Evolutionary conservation across 352 stramenopile species (phyloP).

Genomic region (Phytophthora pinifolia): DNA sequence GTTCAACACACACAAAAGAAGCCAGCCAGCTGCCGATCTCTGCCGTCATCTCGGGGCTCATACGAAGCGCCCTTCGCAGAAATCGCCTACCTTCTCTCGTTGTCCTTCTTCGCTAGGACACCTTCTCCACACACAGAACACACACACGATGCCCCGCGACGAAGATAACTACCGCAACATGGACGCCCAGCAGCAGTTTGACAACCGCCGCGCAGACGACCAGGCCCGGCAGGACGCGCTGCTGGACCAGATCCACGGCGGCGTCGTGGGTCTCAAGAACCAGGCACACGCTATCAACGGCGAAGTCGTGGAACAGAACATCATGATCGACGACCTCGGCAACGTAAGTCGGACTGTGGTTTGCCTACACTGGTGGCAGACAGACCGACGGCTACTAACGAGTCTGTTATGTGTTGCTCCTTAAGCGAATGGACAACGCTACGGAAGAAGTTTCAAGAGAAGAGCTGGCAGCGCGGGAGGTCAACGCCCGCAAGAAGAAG

Average conservation of each 20-base stretch:
- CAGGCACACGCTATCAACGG: slow-evolving; percentile 83
- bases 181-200: slow-evolving; percentile 67
- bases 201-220: slow-evolving; percentile 55
- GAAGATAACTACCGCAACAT: slow-evolving; percentile 66
- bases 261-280: slow-evolving; percentile 79
- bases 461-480: slow-evolving; percentile 53
- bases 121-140: neutral
- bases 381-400: slow-evolving; percentile 11
- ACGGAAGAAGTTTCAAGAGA: slow-evolving; percentile 63
- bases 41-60: slow-evolving; percentile 27
- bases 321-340: slow-evolving; percentile 79
- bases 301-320: slow-evolving; percentile 82
- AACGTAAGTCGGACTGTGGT: slow-evolving; percentile 40
- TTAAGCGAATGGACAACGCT: slow-evolving; percentile 65
- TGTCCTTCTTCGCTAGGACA: neutral
- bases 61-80: slow-evolving; percentile 6
- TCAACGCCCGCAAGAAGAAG: slow-evolving; percentile 78
- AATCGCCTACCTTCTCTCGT: slow-evolving; percentile 22
- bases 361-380: neutral
- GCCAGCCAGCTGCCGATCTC: slow-evolving; percentile 30
- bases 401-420: slow-evolving; percentile 14
- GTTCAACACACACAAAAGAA: slow-evolving; percentile 23
- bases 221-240: slow-evolving; percentile 63
- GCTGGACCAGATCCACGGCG: slow-evolving; percentile 78
- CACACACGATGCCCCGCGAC: slow-evolving; percentile 29